Evolutionary conservation across 176 grass and related monocot genomes (phyloP).

Genomic region (Oryza longistaminata): DNA sequence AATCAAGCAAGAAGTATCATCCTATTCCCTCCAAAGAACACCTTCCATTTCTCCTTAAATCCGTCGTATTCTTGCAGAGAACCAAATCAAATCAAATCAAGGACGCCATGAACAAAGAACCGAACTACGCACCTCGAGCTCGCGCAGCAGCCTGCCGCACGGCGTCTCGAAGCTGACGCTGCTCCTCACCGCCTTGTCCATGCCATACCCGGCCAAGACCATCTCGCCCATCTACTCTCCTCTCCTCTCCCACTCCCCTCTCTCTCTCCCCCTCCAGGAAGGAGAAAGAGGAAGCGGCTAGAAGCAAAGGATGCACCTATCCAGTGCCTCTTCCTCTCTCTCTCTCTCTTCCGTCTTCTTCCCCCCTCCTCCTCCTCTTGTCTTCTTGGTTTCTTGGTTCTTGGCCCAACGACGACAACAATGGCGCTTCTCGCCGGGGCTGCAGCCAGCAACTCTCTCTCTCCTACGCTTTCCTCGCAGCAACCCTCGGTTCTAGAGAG

Average conservation of each 20-base stretch:
- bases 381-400: constrained; percentile 24
- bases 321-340: not conserved
- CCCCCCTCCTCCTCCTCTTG: not conserved
- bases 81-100: constrained; percentile 28
- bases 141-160: constrained; percentile 73
- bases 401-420: constrained; percentile 23
- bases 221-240: constrained; percentile 59
- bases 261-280: constrained; percentile 8
- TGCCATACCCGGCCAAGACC: constrained; percentile 47
- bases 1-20: not conserved
- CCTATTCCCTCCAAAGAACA: not conserved
- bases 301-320: constrained; percentile 17
- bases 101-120: constrained; percentile 14
- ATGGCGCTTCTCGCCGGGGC: constrained; percentile 7
- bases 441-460: not conserved
- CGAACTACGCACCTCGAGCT: constrained; percentile 72
- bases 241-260: constrained; percentile 1
- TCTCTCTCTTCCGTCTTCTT: not conserved
- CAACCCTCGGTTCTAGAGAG: constrained; percentile 35
- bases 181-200: constrained; percentile 38
- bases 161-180: constrained; percentile 78
- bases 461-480: not conserved
- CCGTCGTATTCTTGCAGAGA: not conserved
- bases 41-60: not conserved
- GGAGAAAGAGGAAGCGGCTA: constrained; percentile 40